A percentile compares a stretch with the other conserved stretches of the same genome.
Conservation (phyloP, 345 rosid genomes). For the Populus simonii region DNA sequence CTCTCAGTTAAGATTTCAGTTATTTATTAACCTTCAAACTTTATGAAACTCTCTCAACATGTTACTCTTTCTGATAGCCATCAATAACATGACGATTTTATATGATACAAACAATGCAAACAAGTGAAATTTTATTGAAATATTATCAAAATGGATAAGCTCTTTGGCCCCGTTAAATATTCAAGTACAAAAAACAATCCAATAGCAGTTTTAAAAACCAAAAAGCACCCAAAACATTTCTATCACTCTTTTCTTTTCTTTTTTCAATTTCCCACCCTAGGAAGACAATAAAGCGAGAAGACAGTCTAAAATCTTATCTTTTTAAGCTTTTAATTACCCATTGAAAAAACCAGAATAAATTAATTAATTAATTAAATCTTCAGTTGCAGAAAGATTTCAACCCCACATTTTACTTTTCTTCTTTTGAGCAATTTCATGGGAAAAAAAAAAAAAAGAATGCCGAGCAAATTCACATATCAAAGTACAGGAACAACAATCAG, state of each 20-base stretch:
- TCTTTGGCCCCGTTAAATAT: not conserved
- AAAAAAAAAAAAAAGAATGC: not conserved
- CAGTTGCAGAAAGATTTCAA: not conserved
- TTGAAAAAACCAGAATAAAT: not conserved
- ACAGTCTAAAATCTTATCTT: not conserved
- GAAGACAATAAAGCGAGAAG: not conserved
- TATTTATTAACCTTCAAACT: slow-evolving; percentile 37
- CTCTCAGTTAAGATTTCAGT: slow-evolving; percentile 50
- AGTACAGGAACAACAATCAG: not conserved
- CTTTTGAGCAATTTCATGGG: not conserved
- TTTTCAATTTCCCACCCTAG: no score
- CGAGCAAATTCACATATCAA: not conserved
- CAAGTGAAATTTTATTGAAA: not conserved
- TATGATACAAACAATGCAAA: not conserved
- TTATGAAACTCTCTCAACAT: slow-evolving; percentile 20
- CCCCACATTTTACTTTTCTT: not conserved
- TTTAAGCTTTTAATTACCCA: not conserved
- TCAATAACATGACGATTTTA: slow-evolving; percentile 1
- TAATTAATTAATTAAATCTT: not conserved
- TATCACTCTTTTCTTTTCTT: not conserved
- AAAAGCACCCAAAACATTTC: not conserved
- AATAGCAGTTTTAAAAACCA: not conserved
- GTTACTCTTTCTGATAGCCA: slow-evolving; percentile 10
- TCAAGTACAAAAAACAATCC: no score
- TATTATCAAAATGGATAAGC: not conserved